Evolutionary conservation across 1,139 yeast genomes (phyloP).

Genomic region (Saccharomyces hybrid): DNA sequence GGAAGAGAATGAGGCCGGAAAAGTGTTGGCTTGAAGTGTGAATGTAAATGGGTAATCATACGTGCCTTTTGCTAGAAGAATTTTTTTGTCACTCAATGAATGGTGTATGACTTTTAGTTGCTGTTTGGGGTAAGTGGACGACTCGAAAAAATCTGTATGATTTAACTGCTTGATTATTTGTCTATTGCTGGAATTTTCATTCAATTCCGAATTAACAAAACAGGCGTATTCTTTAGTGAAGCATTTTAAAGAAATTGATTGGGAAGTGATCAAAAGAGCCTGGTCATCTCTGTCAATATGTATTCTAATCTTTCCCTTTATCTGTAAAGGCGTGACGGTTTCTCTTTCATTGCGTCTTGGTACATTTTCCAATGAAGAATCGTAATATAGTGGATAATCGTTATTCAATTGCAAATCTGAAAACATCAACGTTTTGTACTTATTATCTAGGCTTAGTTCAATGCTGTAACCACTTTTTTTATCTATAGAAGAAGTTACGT

Average conservation of each 20-base stretch:
- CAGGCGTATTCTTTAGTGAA: conserved; percentile 12
- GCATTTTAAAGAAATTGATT: conserved; percentile 10
- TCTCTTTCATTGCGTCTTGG: background rate
- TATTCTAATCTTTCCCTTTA: conserved; percentile 10
- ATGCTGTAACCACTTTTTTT: conserved; percentile 3
- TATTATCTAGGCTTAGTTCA: conserved; percentile 1
- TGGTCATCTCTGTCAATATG: conserved; percentile 4
- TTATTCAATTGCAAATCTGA: background rate
- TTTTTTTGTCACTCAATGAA: background rate
- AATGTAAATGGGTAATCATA: conserved; percentile 20
- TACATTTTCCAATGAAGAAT: background rate
- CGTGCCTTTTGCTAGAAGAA: conserved; percentile 12
- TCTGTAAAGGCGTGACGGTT: conserved; percentile 5
- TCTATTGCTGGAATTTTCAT: conserved; percentile 1
- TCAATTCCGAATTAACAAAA: conserved; percentile 5
- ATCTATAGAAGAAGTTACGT: conserved; percentile 7
- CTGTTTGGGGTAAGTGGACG: background rate
- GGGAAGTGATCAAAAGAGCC: conserved; percentile 8
- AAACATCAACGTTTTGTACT: conserved; percentile 3
- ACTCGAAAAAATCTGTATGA: conserved; percentile 4
- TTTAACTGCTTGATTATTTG: conserved; percentile 6
- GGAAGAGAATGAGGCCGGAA: conserved; percentile 17
- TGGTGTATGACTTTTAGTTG: background rate
- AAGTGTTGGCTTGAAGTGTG: conserved; percentile 11
- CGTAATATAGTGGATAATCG: background rate